Evolutionary conservation across 2,329 filamentous ascomycete species (phyloP), one percentile per base, ranked within the genome.

Genomic region (Colletotrichum eremochloae): DNA sequence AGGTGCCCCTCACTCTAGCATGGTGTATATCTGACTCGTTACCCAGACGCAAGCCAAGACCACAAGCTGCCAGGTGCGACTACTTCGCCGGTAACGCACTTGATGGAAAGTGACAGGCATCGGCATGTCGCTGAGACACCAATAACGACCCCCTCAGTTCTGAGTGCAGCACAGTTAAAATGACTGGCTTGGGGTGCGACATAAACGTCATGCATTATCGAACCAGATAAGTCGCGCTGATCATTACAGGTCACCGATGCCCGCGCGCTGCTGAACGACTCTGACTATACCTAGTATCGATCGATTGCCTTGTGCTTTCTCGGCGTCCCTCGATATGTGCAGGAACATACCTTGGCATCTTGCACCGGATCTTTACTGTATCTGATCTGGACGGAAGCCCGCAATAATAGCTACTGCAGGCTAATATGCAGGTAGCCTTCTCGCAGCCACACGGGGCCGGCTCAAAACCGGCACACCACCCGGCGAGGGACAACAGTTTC

Each of bases 101-200:
- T 24, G 40, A 42, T 12, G 18, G 61, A 40, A 58, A 53, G 24
- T 29, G 33, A 14, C 48, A 12, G 36, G 38, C 18, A 55, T 55
- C 38, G 29, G 66, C 65, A 57, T 55, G 56, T 46, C 44, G 42
- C 62, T 56, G 65, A 20, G 62, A 71, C 57, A 36, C 33, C 20
- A 38, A 55, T 29, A 63, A 63, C 60, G 29, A 62, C 55, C n/a
- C 31, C 42, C 60, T 50, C 46, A 55, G 44, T 52, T 29, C 31
- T 55, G 20, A 52, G 64, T 61, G 73, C 75, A 67, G 76, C 73
- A 70, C 64, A 69, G 63, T 77, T 42, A 46, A 48, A 48, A 42
- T 55, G 33, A 42, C 48, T 60, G 46, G 66, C 69, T 64, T 48
- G 60, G 56, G 67, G 79, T 80, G 75, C 76, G 75, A 81, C 79